Evolutionary conservation across 1,284 basidiomycete species (phyloP).

Genomic region (Tausonia pullulans): DNA sequence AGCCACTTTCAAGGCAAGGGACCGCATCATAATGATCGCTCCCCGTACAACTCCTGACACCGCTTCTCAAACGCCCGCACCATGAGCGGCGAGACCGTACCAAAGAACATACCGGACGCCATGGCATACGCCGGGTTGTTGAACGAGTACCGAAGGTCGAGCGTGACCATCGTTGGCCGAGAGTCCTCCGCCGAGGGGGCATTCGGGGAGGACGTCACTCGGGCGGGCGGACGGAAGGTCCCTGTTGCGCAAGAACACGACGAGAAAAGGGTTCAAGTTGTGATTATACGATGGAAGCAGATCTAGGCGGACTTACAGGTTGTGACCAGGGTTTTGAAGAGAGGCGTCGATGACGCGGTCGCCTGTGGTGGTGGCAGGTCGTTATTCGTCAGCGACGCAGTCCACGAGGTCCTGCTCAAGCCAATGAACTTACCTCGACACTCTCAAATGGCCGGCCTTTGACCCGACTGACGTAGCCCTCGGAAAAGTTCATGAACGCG

Average conservation of each 20-base stretch:
- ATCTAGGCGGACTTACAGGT: slow-evolving; percentile 39
- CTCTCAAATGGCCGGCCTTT: slow-evolving; percentile 61
- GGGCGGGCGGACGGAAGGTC: slow-evolving; percentile 52
- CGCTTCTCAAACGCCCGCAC: slow-evolving; percentile 82
- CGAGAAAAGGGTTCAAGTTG: neutral
- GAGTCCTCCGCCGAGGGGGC: slow-evolving; percentile 24
- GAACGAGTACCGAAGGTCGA: slow-evolving; percentile 77
- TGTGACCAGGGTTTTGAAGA: slow-evolving; percentile 77
- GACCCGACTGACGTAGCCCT: slow-evolving; percentile 79
- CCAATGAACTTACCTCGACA: slow-evolving; percentile 52
- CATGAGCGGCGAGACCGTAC: slow-evolving; percentile 77
- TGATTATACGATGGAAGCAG: too few species aligned
- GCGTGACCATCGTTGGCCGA: slow-evolving; percentile 56
- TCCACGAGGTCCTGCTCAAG: neutral
- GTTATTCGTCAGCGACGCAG: too few species aligned
- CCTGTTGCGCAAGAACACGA: slow-evolving; percentile 27
- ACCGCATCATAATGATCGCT: slow-evolving; percentile 10
- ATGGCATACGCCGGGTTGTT: slow-evolving; percentile 74
- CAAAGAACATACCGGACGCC: slow-evolving; percentile 71
- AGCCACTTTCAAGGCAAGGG: too few species aligned
- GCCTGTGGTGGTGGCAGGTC: slow-evolving; percentile 43
- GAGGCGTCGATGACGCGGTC: slow-evolving; percentile 64
- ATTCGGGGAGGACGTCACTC: slow-evolving; percentile 16
- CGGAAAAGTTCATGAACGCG: slow-evolving; percentile 75
- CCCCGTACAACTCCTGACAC: slow-evolving; percentile 58